phyloP scores from a whole-genome alignment of 352 stramenopile species.

The Pythium myriotylum region DNA sequence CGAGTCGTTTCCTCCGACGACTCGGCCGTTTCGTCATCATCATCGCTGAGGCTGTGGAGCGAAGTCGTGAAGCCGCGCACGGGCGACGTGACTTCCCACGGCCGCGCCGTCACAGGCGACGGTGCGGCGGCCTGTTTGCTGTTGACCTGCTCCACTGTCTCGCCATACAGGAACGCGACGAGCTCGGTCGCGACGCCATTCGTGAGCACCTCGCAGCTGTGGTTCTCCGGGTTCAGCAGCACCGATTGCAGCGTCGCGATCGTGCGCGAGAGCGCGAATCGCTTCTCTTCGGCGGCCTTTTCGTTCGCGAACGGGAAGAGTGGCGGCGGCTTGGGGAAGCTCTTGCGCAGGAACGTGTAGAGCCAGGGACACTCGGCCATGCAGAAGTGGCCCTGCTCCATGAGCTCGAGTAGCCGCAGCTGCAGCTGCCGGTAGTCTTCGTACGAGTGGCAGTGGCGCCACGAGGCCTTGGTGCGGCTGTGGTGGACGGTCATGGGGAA shows the following conservation, averaged over 20 bases:
- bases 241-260: conserved; percentile 44
- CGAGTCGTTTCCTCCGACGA: conserved; percentile 4
- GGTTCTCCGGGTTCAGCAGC: conserved; percentile 38
- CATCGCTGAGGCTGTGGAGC: neutral
- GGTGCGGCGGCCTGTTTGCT: neutral
- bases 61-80: conserved; percentile 13
- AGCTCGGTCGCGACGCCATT: conserved; percentile 33
- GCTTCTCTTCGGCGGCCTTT: conserved; percentile 13
- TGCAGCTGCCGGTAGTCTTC: conserved; percentile 57
- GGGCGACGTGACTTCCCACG: conserved; percentile 21
- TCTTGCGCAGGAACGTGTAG: conserved; percentile 61
- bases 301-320: conserved; percentile 23
- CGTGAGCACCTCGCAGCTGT: conserved; percentile 37
- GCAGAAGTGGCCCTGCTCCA: conserved; percentile 61
- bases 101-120: conserved; percentile 15
- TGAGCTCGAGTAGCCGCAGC: conserved; percentile 41
- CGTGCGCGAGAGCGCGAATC: conserved; percentile 30
- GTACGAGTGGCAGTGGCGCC: conserved; percentile 34
- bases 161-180: conserved; percentile 39
- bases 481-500: conserved; percentile 34
- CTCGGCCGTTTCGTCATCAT: neutral
- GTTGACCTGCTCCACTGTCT: conserved; percentile 21
- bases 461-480: conserved; percentile 29
- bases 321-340: conserved; percentile 49
- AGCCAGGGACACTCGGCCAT: conserved; percentile 67